A percentile compares a stretch with the other conserved stretches of the same genome.
These are phyloP conservation scores for Dichotomocladium elegans DNA, from an alignment of 371 early-diverging fungal species.

Conservation along the genomic window DNA sequence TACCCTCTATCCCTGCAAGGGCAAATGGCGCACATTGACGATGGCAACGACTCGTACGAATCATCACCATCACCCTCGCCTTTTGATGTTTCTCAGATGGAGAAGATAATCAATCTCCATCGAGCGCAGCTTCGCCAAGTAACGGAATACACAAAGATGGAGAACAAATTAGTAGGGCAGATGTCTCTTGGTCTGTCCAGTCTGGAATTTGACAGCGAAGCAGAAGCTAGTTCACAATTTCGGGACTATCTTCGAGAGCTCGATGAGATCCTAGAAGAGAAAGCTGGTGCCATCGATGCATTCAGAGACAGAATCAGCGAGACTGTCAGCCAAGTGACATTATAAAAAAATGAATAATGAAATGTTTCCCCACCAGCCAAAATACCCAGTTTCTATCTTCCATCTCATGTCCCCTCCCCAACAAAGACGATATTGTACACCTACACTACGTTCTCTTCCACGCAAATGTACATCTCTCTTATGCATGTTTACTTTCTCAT, in stretches of 20 bases:
- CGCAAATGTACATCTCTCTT: too few species aligned
- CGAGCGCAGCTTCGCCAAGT: conserved; percentile 77
- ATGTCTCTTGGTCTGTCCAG: conserved; percentile 51
- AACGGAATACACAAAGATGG: conserved; percentile 74
- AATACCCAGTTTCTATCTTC: neutral
- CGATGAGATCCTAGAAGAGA: conserved; percentile 56
- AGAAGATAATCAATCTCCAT: conserved; percentile 75
- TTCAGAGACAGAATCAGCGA: conserved; percentile 46
- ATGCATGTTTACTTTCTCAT: too few species aligned
- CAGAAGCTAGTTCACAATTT: conserved; percentile 13
- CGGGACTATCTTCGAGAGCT: conserved; percentile 50
- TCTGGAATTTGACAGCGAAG: conserved; percentile 23
- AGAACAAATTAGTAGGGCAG: conserved; percentile 77
- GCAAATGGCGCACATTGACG: conserved; percentile 6
- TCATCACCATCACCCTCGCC: conserved; percentile 1
- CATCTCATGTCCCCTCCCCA: neutral
- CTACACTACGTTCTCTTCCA: too few species aligned
- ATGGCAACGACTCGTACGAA: neutral
- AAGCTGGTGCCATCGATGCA: conserved; percentile 46
- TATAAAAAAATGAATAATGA: too few species aligned
- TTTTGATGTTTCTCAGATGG: conserved; percentile 41
- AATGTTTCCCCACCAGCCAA: neutral
- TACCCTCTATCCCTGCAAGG: conserved; percentile 5
- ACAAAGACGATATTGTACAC: neutral
- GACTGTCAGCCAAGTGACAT: conserved; percentile 29